These are phyloP conservation scores for Hyaloperonospora brassicae DNA, from an alignment of 352 stramenopile genomes.

Conservation along the genomic window DNA sequence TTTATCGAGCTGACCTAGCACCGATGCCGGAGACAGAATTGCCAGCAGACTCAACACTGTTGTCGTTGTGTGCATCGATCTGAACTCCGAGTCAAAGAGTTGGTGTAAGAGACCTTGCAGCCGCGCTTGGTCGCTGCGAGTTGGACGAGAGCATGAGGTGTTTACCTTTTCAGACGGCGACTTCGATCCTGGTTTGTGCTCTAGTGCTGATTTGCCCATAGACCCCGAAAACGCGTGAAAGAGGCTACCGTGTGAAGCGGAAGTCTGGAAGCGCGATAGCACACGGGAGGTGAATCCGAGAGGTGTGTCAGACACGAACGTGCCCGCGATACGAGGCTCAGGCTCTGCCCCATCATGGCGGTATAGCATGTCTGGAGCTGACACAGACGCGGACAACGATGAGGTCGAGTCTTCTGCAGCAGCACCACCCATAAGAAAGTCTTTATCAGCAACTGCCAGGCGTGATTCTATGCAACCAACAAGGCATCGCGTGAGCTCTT, in stretches of 20 bases:
- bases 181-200: conserved; percentile 12
- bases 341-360: conserved; percentile 9
- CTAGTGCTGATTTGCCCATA: conserved; percentile 14
- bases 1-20: conserved; percentile 29
- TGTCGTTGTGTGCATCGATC: conserved; percentile 43
- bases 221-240: conserved; percentile 50
- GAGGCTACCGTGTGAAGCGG: conserved; percentile 39
- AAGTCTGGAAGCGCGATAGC: conserved; percentile 59
- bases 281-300: conserved; percentile 64
- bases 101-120: conserved; percentile 37
- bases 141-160: conserved; percentile 11
- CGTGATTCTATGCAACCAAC: conserved; percentile 44
- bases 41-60: conserved; percentile 52
- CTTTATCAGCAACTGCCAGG: conserved; percentile 48
- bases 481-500: conserved; percentile 59
- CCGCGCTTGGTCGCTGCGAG: conserved; percentile 24
- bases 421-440: conserved; percentile 26
- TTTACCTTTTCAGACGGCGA: conserved; percentile 4
- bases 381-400: conserved; percentile 20
- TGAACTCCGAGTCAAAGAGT: conserved; percentile 57
- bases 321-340: conserved; percentile 3
- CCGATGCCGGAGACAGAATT: conserved; percentile 36
- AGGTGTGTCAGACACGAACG: conserved; percentile 15
- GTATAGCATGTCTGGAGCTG: conserved; percentile 22
- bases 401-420: conserved; percentile 19